Base-by-base conservation (phyloP, 2,329 filamentous ascomycete genomes). In the Aspergillus sp. region DNA sequence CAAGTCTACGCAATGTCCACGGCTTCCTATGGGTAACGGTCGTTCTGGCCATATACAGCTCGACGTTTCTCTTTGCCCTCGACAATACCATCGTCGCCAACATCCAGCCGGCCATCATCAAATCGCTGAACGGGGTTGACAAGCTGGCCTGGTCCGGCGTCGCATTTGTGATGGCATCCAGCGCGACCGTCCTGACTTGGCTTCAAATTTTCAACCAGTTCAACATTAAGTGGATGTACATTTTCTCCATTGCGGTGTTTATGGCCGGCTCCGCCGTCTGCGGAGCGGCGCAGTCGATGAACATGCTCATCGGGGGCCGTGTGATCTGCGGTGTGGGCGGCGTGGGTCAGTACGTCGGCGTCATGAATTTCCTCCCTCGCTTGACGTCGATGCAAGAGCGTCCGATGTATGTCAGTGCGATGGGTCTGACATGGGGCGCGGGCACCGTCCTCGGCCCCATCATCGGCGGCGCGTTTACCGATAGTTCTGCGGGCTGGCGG, bases 301-400 rank as follows among this genome's bases (percentile, higher is more conserved):
- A 71, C 46, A 73, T 73, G 32, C 55, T 80, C n/a, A 80, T 81
- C 46, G 55, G 62, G 10, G 67, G 65, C 20, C 63, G 67, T 36
- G 65, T 58, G 20, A 56, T 69, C 24, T 38, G 40, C 30, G 51
- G 51, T n/a, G 24, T 53, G 16, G 47, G 51, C 24, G 51, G 51
- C 24, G 24, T 46, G 7, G 66, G 67, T 20, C 58, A 65, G 52
- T 69, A 69, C 45, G 44, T 60, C 35, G 66, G 66, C 9, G 57
- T 59, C 16, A 54, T 73, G 50, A 70, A 59, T 9, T 55, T 64
- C 22, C 46, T 44, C 36, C 58, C 49, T 46, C 56, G 51, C 60
- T 41, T 56, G 3, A 62, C 61, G 1, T 55, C 55, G 8, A 51
- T 59, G 24, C 48, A 51, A n/a, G 53, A 63, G 32, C 58, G 61